phyloP scores from a whole-genome alignment of 2,329 filamentous ascomycete species.

The Aspergillus eucalypticola region DNA sequence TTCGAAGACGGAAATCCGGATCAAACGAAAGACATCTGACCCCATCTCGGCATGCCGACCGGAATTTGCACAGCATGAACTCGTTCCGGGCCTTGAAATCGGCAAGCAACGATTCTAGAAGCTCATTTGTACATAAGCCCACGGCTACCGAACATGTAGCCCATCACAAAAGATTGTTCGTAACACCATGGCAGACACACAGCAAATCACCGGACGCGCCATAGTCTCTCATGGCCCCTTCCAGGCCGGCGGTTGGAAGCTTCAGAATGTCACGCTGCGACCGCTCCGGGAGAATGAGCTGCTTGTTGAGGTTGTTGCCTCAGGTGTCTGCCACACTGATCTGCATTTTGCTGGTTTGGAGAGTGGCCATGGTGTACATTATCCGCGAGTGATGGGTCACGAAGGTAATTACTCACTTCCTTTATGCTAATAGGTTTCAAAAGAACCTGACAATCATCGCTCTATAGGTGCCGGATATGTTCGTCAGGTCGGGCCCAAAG shows the following conservation, averaged over 20 bases:
- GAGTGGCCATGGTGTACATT: conserved; percentile 40
- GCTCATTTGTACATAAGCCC: background rate
- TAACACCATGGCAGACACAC: background rate
- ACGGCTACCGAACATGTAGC: no score
- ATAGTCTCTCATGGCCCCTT: conserved; percentile 19
- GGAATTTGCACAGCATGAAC: background rate
- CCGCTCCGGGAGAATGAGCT: conserved; percentile 47
- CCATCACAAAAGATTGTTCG: no score
- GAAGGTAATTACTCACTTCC: conserved; percentile 43
- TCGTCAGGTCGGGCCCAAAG: conserved; percentile 43
- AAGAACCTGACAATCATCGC: background rate
- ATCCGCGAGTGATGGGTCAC: conserved; percentile 55
- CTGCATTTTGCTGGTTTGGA: conserved; percentile 47
- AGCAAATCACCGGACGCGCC: background rate
- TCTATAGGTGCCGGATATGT: conserved; percentile 48
- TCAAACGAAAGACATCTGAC: background rate
- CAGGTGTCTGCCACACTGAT: conserved; percentile 59
- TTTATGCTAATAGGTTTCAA: background rate
- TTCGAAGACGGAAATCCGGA: conserved; percentile 2
- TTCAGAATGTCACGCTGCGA: conserved; percentile 14
- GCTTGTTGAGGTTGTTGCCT: conserved; percentile 55
- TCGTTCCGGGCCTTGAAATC: background rate
- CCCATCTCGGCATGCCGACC: background rate
- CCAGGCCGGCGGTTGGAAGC: conserved; percentile 18
- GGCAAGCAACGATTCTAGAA: background rate